These are phyloP conservation scores for Melanomma pulvis-pyrius DNA, from an alignment of 495 filamentous ascomycete genomes.

Conservation along the genomic window DNA sequence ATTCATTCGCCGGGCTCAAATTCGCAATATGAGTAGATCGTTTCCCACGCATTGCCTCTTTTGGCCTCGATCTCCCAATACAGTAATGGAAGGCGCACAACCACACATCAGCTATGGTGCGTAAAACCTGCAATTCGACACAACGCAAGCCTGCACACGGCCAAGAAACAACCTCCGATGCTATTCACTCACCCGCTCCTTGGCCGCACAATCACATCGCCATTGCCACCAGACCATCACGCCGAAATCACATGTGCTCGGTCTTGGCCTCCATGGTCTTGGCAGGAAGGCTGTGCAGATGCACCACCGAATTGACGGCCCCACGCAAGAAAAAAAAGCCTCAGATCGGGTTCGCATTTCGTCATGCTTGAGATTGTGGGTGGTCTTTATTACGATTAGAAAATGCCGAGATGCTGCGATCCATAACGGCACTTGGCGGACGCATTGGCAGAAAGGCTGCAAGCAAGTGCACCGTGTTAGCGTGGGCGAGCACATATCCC, in stretches of 20 bases:
- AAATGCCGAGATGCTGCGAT: conserved; percentile 2
- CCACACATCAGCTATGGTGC: neutral
- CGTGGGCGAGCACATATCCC: neutral
- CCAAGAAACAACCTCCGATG: neutral
- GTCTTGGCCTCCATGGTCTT: neutral
- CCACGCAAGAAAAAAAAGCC: neutral
- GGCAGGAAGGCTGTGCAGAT: conserved; percentile 3
- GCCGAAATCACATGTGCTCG: neutral
- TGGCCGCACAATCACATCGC: neutral
- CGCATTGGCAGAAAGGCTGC: neutral
- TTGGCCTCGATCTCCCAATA: neutral
- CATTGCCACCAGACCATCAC: neutral
- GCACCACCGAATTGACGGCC: neutral
- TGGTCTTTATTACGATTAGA: too few relatives aligned
- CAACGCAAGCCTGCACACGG: neutral
- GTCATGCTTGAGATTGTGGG: too few relatives aligned
- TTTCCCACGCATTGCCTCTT: too few relatives aligned
- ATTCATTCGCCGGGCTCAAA: too few relatives aligned
- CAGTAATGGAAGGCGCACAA: neutral
- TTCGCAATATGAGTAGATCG: neutral
- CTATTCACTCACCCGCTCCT: neutral
- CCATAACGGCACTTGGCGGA: neutral
- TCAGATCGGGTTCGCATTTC: too few relatives aligned
- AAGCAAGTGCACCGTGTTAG: too few relatives aligned
- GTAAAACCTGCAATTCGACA: neutral